A percentile compares a stretch with the other conserved stretches of the same genome.
These are phyloP conservation scores for Phytomonas sp. DNA, from an alignment of 208 protist species.

Conservation along the genomic window DNA sequence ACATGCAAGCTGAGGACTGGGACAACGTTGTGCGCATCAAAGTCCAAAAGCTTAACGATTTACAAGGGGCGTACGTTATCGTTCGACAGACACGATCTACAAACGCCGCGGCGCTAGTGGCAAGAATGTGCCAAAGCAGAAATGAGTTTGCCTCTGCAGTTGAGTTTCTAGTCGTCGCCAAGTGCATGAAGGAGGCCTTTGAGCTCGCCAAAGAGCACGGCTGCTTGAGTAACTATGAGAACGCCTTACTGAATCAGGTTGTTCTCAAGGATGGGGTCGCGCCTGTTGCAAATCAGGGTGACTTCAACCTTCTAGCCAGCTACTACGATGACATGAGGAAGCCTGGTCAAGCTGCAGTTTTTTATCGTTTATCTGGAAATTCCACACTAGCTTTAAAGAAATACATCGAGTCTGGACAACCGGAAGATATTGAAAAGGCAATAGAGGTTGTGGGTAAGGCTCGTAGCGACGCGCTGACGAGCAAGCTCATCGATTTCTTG, in stretches of 20 bases:
- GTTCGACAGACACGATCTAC: constrained; percentile 89
- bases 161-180: constrained; percentile 96
- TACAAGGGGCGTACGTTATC: constrained; percentile 92
- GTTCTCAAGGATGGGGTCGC: constrained; percentile 83
- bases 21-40: constrained; percentile 94
- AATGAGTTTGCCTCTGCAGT: constrained; percentile 87
- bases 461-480: constrained; percentile 89
- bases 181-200: constrained; percentile 89
- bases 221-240: constrained; percentile 84
- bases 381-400: constrained; percentile 83
- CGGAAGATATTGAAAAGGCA: constrained; percentile 89
- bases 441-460: constrained; percentile 91
- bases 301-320: constrained; percentile 86
- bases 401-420: constrained; percentile 82
- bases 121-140: constrained; percentile 81
- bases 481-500: constrained; percentile 93
- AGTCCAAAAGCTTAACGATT: constrained; percentile 90
- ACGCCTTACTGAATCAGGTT: constrained; percentile 61
- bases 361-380: constrained; percentile 89
- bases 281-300: constrained; percentile 38
- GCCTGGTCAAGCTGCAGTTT: constrained; percentile 81
- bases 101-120: constrained; percentile 89
- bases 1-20: constrained; percentile 91
- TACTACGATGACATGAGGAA: constrained; percentile 90
- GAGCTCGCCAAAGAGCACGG: constrained; percentile 86